Percentiles rank a stretch among this genome's conserved stretches.
phyloP scores from a whole-genome alignment of 2,329 filamentous ascomycete genomes.

The Alternaria angustiovoidea region DNA sequence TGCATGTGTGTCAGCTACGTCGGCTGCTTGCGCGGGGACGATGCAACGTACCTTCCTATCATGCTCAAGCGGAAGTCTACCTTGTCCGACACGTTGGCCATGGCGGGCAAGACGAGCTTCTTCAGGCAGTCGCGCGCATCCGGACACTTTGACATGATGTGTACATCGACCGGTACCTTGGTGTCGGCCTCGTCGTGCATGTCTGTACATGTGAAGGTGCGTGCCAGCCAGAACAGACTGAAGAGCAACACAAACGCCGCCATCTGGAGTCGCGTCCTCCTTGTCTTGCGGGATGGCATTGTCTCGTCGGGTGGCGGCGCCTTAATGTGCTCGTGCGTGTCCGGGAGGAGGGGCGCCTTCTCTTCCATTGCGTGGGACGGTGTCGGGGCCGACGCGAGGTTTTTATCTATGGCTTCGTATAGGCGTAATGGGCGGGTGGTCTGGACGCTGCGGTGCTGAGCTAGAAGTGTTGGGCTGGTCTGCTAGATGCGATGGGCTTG shows the following conservation, averaged over 20 bases:
- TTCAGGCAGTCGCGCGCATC: constrained; percentile 86
- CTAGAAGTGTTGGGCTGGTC: constrained; percentile 11
- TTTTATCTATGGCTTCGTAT: constrained; percentile 2
- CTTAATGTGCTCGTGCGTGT: constrained; percentile 20
- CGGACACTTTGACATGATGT: constrained; percentile 95
- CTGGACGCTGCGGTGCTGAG: neutral
- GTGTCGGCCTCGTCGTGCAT: constrained; percentile 32
- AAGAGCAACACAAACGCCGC: constrained; percentile 37
- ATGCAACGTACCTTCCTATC: constrained; percentile 74
- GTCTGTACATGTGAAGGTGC: constrained; percentile 38
- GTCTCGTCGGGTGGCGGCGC: constrained; percentile 14
- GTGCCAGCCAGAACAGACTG: constrained; percentile 44
- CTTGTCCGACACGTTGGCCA: constrained; percentile 82
- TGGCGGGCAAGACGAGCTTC: constrained; percentile 81
- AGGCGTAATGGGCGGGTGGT: neutral
- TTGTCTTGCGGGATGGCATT: constrained; percentile 18
- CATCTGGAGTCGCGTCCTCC: constrained; percentile 34
- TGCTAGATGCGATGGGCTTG: neutral
- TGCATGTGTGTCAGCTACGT: constrained; percentile 27
- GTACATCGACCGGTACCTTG: constrained; percentile 82
- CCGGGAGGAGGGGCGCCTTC: constrained; percentile 43
- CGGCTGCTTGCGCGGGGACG: neutral
- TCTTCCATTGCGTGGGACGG: constrained; percentile 33
- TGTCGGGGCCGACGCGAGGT: neutral
- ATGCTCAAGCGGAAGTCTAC: constrained; percentile 92